Conservation (phyloP, 306 rosid species). For the Ormosia semicastrata region DNA sequence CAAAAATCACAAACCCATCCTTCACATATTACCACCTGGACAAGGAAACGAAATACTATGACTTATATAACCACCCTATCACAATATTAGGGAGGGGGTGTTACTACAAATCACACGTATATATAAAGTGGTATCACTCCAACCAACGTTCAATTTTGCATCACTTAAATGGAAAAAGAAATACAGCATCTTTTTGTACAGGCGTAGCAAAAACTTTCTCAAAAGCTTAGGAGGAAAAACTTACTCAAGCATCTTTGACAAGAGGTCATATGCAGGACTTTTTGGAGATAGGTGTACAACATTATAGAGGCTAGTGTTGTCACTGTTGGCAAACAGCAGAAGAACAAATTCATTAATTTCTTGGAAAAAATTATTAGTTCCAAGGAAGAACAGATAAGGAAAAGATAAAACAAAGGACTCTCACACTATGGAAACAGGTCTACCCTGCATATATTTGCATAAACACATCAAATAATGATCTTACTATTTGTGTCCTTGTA, state of each 20-base stretch:
- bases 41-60: slow-evolving; percentile 12
- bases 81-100: not conserved
- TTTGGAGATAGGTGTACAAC: slow-evolving; percentile 80
- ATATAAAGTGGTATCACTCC: not conserved
- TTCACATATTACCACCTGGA: slow-evolving; percentile 7
- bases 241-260: slow-evolving; percentile 98
- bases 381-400: not conserved
- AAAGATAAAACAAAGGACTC: slow-evolving; percentile 8
- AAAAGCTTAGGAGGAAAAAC: slow-evolving; percentile 43
- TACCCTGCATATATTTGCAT: slow-evolving; percentile 22
- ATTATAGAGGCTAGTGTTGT: slow-evolving; percentile 62
- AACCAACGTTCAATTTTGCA: not conserved
- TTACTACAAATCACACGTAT: not conserved
- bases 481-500: slow-evolving; percentile 92
- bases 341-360: slow-evolving; percentile 14
- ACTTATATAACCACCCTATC: slow-evolving; percentile 4
- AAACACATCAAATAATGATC: slow-evolving; percentile 30
- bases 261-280: slow-evolving; percentile 85
- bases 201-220: not conserved
- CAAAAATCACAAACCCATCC: slow-evolving; percentile 8
- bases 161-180: slow-evolving; percentile 12
- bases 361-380: not conserved
- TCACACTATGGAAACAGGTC: not conserved
- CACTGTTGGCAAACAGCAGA: slow-evolving; percentile 54
- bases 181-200: not conserved